Conservation (phyloP, 805 yeast genomes). For the Yarrowia sp. region DNA sequence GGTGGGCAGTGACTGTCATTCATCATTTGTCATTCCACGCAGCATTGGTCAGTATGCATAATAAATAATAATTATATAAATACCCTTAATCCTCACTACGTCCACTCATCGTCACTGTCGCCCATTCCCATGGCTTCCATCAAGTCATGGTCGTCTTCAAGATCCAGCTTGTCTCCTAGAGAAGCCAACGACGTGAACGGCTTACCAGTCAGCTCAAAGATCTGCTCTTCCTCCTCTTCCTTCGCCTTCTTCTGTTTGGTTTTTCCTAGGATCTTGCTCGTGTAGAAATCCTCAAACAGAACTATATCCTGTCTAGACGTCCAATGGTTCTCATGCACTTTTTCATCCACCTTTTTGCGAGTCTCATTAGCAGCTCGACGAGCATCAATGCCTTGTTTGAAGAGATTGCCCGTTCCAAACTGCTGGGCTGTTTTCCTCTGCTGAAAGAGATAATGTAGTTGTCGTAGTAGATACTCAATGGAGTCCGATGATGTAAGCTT, state of each 20-base stretch:
- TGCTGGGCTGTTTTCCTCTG: neutral
- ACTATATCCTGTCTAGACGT: slow-evolving; percentile 2
- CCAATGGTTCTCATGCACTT: slow-evolving; percentile 11
- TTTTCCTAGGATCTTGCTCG: neutral
- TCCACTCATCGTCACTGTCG: slow-evolving; percentile 18
- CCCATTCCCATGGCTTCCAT: slow-evolving; percentile 11
- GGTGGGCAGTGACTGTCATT: too few species aligned
- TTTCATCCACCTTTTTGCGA: neutral
- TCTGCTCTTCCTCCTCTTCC: neutral
- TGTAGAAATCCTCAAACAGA: slow-evolving; percentile 17
- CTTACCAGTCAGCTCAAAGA: slow-evolving; percentile 15
- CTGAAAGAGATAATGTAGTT: slow-evolving; percentile 2
- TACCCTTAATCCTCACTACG: neutral
- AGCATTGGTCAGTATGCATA: too few species aligned
- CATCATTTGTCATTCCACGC: too few species aligned
- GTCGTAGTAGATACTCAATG: slow-evolving; percentile 4
- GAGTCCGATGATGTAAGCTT: slow-evolving; percentile 9
- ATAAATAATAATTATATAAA: neutral
- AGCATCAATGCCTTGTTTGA: slow-evolving; percentile 24
- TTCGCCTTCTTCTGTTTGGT: neutral
- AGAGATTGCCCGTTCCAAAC: slow-evolving; percentile 11
- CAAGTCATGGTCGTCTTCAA: slow-evolving; percentile 26
- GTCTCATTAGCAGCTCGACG: neutral
- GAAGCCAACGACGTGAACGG: slow-evolving; percentile 18
- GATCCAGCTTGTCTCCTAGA: slow-evolving; percentile 10